Evolutionary conservation across 139 green algal species (phyloP), one percentile per base, ranked within the genome.

Genomic region (Gonium pectorale): DNA sequence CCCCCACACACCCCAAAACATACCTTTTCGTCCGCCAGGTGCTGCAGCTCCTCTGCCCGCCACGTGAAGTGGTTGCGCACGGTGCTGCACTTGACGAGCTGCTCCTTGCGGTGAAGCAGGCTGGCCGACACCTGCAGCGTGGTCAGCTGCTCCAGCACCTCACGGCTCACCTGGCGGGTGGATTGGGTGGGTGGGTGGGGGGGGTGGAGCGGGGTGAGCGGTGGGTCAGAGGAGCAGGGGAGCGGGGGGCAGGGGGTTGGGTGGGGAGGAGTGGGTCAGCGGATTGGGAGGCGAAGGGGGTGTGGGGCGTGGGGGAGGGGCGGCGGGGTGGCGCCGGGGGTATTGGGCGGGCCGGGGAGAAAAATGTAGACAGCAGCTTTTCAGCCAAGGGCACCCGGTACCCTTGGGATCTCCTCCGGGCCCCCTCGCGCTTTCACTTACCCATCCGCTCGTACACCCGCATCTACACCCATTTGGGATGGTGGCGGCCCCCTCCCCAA

Each of bases 71-170:
- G 79, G 79, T 85, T 75, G 21, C 64, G 46, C 44, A 85, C 79
- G 64, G n/a, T 35, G 51, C 41, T 67, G 79, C 64, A 78, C 66
- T 85, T 85, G 64, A 85, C 79, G n/a, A 85, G 86, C 72, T 94
- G 46, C 81, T 91, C 91, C 38, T 90, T 90, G 62, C 92, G 93
- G 71, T 95, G 97, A 24, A 97, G 95, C 56, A 98, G 72, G 27
- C 69, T 92, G 77, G 96, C 90, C 26, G 93, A 92, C 31, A 95
- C 89, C 85, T 94, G 78, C 73, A 90, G 63, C 49, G 79, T 77
- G 0, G 31, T 31, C 64, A 85, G 64, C 49, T 75, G 49, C 64
- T 68, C 64, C 35, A 77, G 19, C 46, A 75, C 64, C 8, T 78
- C 63, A 27, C 64, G 79, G 11, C 63, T 77, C 64, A 85, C 64